These are phyloP conservation scores for Talaromyces thailandensis DNA, from an alignment of 495 filamentous ascomycete species.

Conservation along the genomic window DNA sequence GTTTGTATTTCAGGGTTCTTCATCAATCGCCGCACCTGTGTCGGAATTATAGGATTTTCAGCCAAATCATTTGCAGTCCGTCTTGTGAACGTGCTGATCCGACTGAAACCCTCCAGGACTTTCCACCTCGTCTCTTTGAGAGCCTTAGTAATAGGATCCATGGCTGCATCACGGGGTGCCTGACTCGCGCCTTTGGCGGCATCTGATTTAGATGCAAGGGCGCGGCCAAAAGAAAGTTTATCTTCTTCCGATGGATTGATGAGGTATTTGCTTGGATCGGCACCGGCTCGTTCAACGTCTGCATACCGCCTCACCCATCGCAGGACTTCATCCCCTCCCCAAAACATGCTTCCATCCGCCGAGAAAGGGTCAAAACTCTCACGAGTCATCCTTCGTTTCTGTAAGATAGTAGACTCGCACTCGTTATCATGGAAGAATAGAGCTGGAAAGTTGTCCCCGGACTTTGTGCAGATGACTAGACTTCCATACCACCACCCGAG, in stretches of 20 bases:
- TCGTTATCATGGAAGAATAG: conserved; percentile 97
- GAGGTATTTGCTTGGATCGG: conserved; percentile 82
- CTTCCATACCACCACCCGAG: conserved; percentile 98
- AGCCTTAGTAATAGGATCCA: conserved; percentile 92
- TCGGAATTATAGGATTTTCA: conserved; percentile 80
- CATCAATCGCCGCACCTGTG: conserved; percentile 76
- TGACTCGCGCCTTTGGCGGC: conserved; percentile 18
- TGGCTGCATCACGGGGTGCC: conserved; percentile 55
- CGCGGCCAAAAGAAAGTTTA: conserved; percentile 63
- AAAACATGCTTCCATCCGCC: conserved; percentile 78
- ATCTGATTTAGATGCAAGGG: conserved; percentile 25
- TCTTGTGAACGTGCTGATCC: conserved; percentile 91
- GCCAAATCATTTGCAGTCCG: conserved; percentile 85
- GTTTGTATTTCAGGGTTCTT: conserved; percentile 93
- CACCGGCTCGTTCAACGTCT: conserved; percentile 66
- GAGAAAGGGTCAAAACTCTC: conserved; percentile 88
- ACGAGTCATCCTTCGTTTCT: conserved; percentile 74
- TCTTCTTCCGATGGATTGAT: conserved; percentile 83
- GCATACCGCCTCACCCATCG: conserved; percentile 84
- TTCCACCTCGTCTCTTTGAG: conserved; percentile 96
- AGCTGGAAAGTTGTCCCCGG: conserved; percentile 86
- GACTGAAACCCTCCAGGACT: conserved; percentile 86
- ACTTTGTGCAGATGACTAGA: conserved; percentile 80
- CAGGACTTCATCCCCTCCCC: conserved; percentile 94
- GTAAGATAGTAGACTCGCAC: conserved; percentile 89